phyloP scores from a whole-genome alignment of 345 rosid genomes.

The Brassica rapa region DNA sequence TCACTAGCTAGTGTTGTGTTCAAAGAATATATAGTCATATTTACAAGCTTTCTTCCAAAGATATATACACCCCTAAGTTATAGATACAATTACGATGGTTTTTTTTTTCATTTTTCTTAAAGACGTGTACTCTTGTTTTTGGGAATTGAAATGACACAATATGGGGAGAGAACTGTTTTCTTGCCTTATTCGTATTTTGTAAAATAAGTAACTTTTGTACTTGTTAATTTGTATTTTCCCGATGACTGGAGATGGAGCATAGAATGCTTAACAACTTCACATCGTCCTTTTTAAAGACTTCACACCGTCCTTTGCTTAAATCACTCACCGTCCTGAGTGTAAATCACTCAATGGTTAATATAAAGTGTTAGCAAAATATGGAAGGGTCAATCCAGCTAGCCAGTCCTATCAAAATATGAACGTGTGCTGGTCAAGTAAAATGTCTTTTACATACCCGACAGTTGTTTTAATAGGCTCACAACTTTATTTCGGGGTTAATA shows the following conservation, averaged over 20 bases:
- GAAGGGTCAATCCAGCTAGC: background rate
- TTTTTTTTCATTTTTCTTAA: background rate
- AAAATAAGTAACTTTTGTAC: background rate
- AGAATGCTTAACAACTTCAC: constrained; percentile 4
- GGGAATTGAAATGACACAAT: background rate
- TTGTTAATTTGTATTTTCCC: constrained; percentile 24
- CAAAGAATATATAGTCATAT: background rate
- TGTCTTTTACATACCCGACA: background rate
- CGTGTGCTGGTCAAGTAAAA: background rate
- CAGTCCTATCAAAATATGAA: background rate
- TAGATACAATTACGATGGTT: background rate
- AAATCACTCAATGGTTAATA: no score
- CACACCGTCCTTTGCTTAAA: background rate
- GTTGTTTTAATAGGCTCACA: background rate
- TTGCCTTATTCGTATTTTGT: constrained; percentile 5
- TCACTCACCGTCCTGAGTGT: no score
- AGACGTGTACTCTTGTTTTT: constrained; percentile 9
- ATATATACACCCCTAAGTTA: background rate
- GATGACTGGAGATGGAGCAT: constrained; percentile 14
- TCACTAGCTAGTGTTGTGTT: background rate
- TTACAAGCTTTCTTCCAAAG: background rate
- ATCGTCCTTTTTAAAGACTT: background rate
- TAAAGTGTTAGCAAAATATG: background rate
- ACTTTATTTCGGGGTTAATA: background rate
- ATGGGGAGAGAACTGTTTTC: background rate